Percentiles rank a stretch among this genome's conserved stretches.
Conservation (phyloP, 2,329 filamentous ascomycete genomes). For the Colletotrichum tanaceti region DNA sequence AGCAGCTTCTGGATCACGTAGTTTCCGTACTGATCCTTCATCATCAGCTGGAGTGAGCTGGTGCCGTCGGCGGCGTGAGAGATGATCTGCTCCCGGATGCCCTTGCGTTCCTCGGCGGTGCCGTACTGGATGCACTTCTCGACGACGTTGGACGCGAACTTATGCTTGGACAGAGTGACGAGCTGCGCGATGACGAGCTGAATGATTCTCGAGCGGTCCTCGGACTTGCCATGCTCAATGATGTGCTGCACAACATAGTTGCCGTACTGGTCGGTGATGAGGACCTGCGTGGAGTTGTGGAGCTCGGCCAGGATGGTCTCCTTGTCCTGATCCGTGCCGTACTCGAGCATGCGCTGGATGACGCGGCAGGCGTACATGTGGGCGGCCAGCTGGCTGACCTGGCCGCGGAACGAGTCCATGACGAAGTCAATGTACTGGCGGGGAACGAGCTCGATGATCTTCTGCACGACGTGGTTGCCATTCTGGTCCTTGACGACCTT, state of each 20-base stretch:
- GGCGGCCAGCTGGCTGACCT: slow-evolving; percentile 78
- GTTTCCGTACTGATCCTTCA: slow-evolving; percentile 93
- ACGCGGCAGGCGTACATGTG: slow-evolving; percentile 93
- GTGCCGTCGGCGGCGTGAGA: slow-evolving; percentile 72
- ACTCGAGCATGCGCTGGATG: slow-evolving; percentile 90
- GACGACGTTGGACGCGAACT: slow-evolving; percentile 96
- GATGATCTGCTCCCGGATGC: slow-evolving; percentile 74
- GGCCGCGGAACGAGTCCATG: slow-evolving; percentile 80
- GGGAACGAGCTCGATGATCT: slow-evolving; percentile 85
- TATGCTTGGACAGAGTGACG: slow-evolving; percentile 86
- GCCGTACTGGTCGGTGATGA: slow-evolving; percentile 89
- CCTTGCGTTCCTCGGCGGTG: slow-evolving; percentile 73
- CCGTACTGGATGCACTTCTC: slow-evolving; percentile 88
- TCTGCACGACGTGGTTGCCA: slow-evolving; percentile 97
- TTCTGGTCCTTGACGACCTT: slow-evolving; percentile 87
- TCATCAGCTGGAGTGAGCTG: slow-evolving; percentile 78
- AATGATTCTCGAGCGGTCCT: slow-evolving; percentile 80
- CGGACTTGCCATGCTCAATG: slow-evolving; percentile 79
- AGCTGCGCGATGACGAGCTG: slow-evolving; percentile 77
- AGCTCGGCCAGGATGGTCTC: slow-evolving; percentile 81
- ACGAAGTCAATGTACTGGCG: slow-evolving; percentile 85
- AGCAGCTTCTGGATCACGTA: slow-evolving; percentile 96
- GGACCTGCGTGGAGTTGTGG: slow-evolving; percentile 74
- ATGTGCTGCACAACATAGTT: slow-evolving; percentile 98
- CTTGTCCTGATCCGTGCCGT: slow-evolving; percentile 79